These are phyloP conservation scores for Stenocarpella maydis DNA, from an alignment of 2,329 filamentous ascomycete genomes.

Conservation along the genomic window DNA sequence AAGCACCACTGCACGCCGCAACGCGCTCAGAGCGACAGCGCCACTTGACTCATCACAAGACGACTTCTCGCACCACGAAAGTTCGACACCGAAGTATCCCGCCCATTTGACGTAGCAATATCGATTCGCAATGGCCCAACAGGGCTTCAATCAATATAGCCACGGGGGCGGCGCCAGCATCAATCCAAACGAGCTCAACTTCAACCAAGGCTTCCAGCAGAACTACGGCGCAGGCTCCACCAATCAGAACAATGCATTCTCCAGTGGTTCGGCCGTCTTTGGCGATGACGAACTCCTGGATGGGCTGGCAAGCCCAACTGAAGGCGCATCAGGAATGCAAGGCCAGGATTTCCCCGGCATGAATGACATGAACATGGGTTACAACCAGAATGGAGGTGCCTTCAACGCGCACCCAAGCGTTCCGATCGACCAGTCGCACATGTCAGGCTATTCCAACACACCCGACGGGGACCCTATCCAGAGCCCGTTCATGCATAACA, in stretches of 20 bases:
- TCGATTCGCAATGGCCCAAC: slow-evolving; percentile 58
- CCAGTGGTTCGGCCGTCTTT: slow-evolving; percentile 79
- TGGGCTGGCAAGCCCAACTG: slow-evolving; percentile 66
- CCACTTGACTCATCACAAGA: slow-evolving; percentile 24
- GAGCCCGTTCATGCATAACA: slow-evolving; percentile 84
- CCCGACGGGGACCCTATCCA: slow-evolving; percentile 92
- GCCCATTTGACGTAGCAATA: not conserved
- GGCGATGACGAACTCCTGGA: slow-evolving; percentile 91
- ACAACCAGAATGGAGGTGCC: slow-evolving; percentile 54
- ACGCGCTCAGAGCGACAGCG: slow-evolving; percentile 16
- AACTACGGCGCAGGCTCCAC: slow-evolving; percentile 62
- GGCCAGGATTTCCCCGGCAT: slow-evolving; percentile 65
- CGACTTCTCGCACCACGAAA: not conserved
- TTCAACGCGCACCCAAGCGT: slow-evolving; percentile 66
- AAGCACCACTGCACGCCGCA: not conserved
- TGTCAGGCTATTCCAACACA: slow-evolving; percentile 87
- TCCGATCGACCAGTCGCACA: slow-evolving; percentile 72
- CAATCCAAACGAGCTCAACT: slow-evolving; percentile 83
- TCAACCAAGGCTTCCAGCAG: slow-evolving; percentile 69
- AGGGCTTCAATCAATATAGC: slow-evolving; percentile 64
- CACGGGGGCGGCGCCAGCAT: slow-evolving; percentile 66
- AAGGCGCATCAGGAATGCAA: slow-evolving; percentile 59
- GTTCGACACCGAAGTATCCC: not conserved
- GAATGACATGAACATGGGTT: slow-evolving; percentile 65
- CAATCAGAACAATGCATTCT: slow-evolving; percentile 75